These are phyloP conservation scores for Aspergillus flavus DNA, from an alignment of 2,329 filamentous ascomycete species.

Conservation along the genomic window DNA sequence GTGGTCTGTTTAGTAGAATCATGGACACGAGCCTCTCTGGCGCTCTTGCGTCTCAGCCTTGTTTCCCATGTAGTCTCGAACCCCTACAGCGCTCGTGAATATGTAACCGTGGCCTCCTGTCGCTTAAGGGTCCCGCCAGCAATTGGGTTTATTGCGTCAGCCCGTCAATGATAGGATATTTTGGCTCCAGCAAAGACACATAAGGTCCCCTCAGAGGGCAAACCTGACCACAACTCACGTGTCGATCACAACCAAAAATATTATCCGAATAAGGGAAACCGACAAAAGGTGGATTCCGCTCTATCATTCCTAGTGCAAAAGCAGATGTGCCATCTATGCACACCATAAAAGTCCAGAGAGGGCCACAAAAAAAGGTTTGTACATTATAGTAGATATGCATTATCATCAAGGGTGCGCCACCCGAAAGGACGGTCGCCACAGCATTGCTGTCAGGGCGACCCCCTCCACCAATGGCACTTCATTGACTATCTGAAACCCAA, in stretches of 20 bases:
- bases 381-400: background rate
- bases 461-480: conserved; percentile 1
- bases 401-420: background rate
- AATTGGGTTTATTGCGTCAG: background rate
- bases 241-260: background rate
- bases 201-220: background rate
- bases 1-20: too few species aligned
- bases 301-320: background rate
- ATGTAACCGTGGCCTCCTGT: background rate
- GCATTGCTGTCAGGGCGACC: conserved; percentile 14
- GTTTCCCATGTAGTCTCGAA: background rate
- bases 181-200: background rate
- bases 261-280: background rate
- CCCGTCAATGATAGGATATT: background rate
- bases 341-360: background rate
- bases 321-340: background rate
- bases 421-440: conserved; percentile 1
- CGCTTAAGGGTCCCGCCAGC: background rate
- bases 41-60: background rate
- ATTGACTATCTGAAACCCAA: conserved; percentile 13
- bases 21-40: too few species aligned
- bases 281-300: too few species aligned
- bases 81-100: background rate
- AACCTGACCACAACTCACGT: background rate
- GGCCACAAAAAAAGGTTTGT: background rate